Evolutionary conservation across 1,139 yeast species (phyloP).

Genomic region (Kodamaea derodonti): DNA sequence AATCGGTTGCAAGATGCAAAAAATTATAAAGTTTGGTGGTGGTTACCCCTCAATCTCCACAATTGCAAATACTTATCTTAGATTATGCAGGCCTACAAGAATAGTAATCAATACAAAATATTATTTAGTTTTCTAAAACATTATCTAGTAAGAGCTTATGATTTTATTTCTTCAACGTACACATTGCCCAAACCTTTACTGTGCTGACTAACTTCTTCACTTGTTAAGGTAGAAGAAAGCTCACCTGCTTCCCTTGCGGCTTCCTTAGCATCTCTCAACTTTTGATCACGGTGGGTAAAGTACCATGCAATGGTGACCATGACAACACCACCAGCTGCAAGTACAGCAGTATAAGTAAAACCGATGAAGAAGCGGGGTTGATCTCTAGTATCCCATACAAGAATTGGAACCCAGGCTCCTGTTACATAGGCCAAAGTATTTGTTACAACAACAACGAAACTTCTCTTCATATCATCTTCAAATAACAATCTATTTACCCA

Average conservation of each 20-base stretch:
- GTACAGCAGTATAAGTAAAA: slow-evolving; percentile 21
- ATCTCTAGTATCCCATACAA: slow-evolving; percentile 30
- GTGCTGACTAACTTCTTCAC: neutral
- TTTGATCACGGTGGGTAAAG: slow-evolving; percentile 31
- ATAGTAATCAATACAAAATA: too few relatives aligned
- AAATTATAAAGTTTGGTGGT: too few relatives aligned
- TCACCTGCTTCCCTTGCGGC: neutral
- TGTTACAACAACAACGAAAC: slow-evolving; percentile 21
- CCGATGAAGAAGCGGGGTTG: slow-evolving; percentile 27
- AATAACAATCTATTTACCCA: slow-evolving; percentile 22
- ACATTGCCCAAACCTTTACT: too few relatives aligned
- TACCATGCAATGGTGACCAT: slow-evolving; percentile 22
- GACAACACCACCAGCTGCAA: slow-evolving; percentile 18
- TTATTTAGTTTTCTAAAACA: too few relatives aligned
- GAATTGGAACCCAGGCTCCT: slow-evolving; percentile 22
- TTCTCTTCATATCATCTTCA: slow-evolving; percentile 21
- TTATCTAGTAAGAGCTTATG: too few relatives aligned
- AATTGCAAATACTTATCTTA: too few relatives aligned
- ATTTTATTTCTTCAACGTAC: too few relatives aligned
- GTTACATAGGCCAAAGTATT: slow-evolving; percentile 23
- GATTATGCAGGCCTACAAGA: too few relatives aligned
- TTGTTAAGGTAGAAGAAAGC: neutral
- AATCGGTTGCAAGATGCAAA: too few relatives aligned
- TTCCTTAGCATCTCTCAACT: slow-evolving; percentile 1
- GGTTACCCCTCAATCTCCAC: too few relatives aligned